These are phyloP conservation scores for Podospora fimiseda DNA, from an alignment of 495 filamentous ascomycete genomes.

Conservation along the genomic window DNA sequence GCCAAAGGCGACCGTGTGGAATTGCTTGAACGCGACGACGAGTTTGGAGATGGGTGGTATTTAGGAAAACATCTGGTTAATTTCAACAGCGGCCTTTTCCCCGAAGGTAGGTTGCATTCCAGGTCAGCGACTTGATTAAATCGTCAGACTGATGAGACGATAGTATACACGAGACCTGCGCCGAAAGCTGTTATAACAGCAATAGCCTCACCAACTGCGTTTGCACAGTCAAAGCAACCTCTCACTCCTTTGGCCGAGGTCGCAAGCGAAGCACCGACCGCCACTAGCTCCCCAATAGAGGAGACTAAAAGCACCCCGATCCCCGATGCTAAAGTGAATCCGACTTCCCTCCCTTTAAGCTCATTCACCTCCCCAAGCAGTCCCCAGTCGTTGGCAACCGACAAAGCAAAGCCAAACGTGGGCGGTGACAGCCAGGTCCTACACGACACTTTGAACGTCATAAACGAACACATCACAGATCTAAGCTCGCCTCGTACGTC, in stretches of 20 bases:
- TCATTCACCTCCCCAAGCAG: conserved; percentile 22
- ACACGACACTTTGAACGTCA: conserved; percentile 94
- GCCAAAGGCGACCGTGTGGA: conserved; percentile 83
- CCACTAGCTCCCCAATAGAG: conserved; percentile 30
- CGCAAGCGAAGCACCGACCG: conserved; percentile 20
- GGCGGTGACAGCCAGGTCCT: conserved; percentile 72
- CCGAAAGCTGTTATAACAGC: conserved; percentile 31
- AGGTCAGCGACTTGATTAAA: neutral
- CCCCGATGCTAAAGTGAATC: conserved; percentile 25
- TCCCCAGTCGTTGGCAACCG: conserved; percentile 17
- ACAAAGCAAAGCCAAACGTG: conserved; percentile 25
- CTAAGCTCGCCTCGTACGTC: conserved; percentile 62
- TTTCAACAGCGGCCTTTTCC: conserved; percentile 76
- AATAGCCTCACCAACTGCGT: conserved; percentile 2
- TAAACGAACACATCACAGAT: conserved; percentile 96
- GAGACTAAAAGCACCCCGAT: conserved; percentile 35
- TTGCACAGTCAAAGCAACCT: conserved; percentile 22
- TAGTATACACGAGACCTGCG: conserved; percentile 50
- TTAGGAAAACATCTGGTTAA: conserved; percentile 73
- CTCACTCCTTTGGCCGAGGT: conserved; percentile 28
- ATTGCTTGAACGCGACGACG: conserved; percentile 90
- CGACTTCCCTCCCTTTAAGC: conserved; percentile 35
- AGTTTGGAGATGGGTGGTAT: conserved; percentile 98
- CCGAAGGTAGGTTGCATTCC: conserved; percentile 59
- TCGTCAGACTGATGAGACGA: conserved; percentile 10